Evolutionary conservation across 495 filamentous ascomycete species (phyloP).

Genomic region (Rostrohypoxylon terebratum): DNA sequence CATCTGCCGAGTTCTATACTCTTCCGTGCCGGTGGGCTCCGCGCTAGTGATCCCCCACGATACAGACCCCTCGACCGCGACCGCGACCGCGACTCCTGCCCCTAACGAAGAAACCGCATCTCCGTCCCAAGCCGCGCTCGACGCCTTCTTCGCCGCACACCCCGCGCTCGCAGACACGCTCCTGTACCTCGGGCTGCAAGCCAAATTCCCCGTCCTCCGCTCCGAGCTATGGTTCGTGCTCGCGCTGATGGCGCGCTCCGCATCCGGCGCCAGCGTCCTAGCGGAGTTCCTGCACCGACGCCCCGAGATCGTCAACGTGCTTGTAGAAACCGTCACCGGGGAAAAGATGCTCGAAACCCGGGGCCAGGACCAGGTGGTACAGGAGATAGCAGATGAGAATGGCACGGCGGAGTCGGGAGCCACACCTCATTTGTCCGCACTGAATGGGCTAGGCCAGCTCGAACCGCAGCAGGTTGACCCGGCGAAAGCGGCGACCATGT

Average conservation of each 20-base stretch:
- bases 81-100: conserved; percentile 1
- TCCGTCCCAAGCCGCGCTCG: conserved; percentile 50
- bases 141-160: conserved; percentile 63
- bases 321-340: conserved; percentile 66
- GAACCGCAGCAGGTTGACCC: conserved; percentile 54
- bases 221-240: conserved; percentile 81
- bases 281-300: conserved; percentile 61
- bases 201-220: conserved; percentile 75
- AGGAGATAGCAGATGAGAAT: conserved; percentile 50
- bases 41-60: conserved; percentile 11
- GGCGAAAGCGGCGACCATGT: conserved; percentile 49
- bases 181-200: conserved; percentile 71
- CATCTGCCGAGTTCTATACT: conserved; percentile 70
- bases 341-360: conserved; percentile 15
- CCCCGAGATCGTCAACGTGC: conserved; percentile 56
- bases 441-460: conserved; percentile 27
- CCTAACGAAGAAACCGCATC: conserved; percentile 17
- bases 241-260: conserved; percentile 71
- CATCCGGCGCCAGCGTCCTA: conserved; percentile 64
- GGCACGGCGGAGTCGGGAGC: neutral
- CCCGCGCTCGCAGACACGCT: conserved; percentile 65
- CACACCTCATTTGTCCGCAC: conserved; percentile 24
- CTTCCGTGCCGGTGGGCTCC: conserved; percentile 17
- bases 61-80: neutral
- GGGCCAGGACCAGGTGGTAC: neutral